Percentiles rank a stretch among this genome's conserved stretches.
phyloP scores from a whole-genome alignment of 2,329 filamentous ascomycete genomes.

The Penicillium sp. region DNA sequence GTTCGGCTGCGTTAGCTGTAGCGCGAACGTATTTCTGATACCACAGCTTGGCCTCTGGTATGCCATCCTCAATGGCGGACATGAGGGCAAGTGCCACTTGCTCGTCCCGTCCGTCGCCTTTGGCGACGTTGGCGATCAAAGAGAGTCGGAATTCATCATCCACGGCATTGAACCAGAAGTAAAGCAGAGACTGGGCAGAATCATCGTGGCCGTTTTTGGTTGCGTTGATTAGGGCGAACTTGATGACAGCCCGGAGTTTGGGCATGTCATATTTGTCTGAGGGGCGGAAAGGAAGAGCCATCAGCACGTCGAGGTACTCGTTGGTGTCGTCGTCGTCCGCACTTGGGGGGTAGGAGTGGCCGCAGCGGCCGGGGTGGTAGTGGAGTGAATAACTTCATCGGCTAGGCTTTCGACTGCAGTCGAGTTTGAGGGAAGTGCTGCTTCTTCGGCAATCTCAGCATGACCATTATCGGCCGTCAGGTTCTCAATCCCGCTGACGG shows the following conservation, averaged over 20 bases:
- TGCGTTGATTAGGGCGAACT: slow-evolving; percentile 8
- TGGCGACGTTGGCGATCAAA: slow-evolving; percentile 18
- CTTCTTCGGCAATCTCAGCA: background rate
- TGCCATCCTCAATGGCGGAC: slow-evolving; percentile 11
- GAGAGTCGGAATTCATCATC: slow-evolving; percentile 20
- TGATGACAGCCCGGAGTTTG: slow-evolving; percentile 13
- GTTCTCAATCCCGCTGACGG: slow-evolving; percentile 3
- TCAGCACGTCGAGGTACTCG: slow-evolving; percentile 9
- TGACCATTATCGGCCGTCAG: slow-evolving; percentile 1
- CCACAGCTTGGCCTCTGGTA: slow-evolving; percentile 15
- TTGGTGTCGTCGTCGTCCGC: slow-evolving; percentile 1
- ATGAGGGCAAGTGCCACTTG: slow-evolving; percentile 12
- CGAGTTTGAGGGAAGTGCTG: background rate
- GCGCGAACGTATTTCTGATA: slow-evolving; percentile 8
- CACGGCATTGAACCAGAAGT: slow-evolving; percentile 18
- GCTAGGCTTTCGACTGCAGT: slow-evolving; percentile 1
- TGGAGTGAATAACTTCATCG: slow-evolving; percentile 5
- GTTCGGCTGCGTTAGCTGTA: background rate
- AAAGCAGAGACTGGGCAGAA: slow-evolving; percentile 13
- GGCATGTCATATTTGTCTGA: slow-evolving; percentile 16
- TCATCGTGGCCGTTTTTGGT: background rate
- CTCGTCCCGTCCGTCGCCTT: background rate
- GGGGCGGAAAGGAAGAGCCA: slow-evolving; percentile 10
- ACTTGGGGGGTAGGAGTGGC: background rate
- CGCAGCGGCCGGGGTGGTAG: background rate